Conservation (phyloP, 108 stramenopile species). For the Phaeodactylum tricornutum region DNA sequence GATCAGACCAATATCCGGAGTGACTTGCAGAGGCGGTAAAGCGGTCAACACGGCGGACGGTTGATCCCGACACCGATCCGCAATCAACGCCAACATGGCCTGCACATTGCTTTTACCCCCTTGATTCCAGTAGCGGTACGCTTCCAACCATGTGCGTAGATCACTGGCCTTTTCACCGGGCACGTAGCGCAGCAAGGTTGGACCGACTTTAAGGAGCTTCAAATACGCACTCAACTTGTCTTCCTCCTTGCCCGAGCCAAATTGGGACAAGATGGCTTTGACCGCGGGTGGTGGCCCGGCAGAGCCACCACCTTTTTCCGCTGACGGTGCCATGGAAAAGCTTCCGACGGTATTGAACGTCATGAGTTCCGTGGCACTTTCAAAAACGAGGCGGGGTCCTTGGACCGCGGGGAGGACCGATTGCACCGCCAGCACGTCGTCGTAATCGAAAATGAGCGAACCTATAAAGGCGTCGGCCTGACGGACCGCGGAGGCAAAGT, state of each 20-base stretch:
- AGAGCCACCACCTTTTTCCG: slow-evolving; percentile 13
- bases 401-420: slow-evolving; percentile 25
- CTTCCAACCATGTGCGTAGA: slow-evolving; percentile 72
- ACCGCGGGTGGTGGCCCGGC: slow-evolving; percentile 73
- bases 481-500: slow-evolving; percentile 39
- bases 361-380: slow-evolving; percentile 82
- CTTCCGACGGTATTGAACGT: slow-evolving; percentile 50
- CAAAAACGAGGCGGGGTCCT: slow-evolving; percentile 66
- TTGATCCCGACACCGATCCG: slow-evolving; percentile 6
- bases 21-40: slow-evolving; percentile 44
- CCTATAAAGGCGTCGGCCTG: slow-evolving; percentile 69
- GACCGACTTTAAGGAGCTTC: slow-evolving; percentile 76
- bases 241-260: slow-evolving; percentile 74
- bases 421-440: slow-evolving; percentile 39
- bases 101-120: slow-evolving; percentile 52
- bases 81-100: slow-evolving; percentile 43
- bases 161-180: slow-evolving; percentile 82
- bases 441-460: slow-evolving; percentile 74
- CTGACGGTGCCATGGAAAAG: slow-evolving; percentile 50
- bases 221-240: slow-evolving; percentile 74
- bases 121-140: slow-evolving; percentile 84
- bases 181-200: slow-evolving; percentile 63
- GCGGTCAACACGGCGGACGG: slow-evolving; percentile 12
- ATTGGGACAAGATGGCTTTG: slow-evolving; percentile 67
- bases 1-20: slow-evolving; percentile 69